Evolutionary conservation across 2,329 filamentous ascomycete species (phyloP), one percentile per base, ranked within the genome.

Genomic region (Coniosporium uncinatum): DNA sequence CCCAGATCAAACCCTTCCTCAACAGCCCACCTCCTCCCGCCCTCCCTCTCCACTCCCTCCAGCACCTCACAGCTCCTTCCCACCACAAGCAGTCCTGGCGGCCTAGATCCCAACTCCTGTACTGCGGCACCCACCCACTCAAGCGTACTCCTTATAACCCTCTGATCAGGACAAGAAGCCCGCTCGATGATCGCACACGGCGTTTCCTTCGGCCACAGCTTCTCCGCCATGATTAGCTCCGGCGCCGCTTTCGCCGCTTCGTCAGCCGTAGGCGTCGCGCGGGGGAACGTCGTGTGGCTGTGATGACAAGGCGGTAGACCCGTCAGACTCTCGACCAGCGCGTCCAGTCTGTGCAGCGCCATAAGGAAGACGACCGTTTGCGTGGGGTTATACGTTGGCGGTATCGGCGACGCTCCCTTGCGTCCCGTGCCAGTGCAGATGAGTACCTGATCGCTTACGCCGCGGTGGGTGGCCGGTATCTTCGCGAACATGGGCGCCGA

Each of bases 341-440:
- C 84, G 3, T 66, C 69, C 14, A 98, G 81, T 39, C 93, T 78
- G 64, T 98, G 93, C 47, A 98, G 67, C 4, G 88, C 88, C 93
- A 98, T 98, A 37, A 98, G 68, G 50, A 97, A 95, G 4, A 98
- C 86, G 1, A 93, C 86, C 0, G 93, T 97, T 43, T 90, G 77
- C 6, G 78, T 84, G 2, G 74, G 60, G 0, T 90, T 78, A 59
- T 81, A 95, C 47, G 82, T 81, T 0, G 93, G 93, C 24, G 89
- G 88, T n/a, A 78, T 70, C 0, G 89, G 89, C 1, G 88, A 72
- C 41, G 79, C 84, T 13, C 93, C 93, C 64, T 95, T 94, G 54
- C 93, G 80, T 1, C 93, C 93, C 0, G 93, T 98, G 0, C 93
- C 93, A 0, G 93, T 98, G 66, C 93, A 97, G n/a, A 98, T 78